Evolutionary conservation across 2,329 filamentous ascomycete species (phyloP), one percentile per base, ranked within the genome.

Genomic region (Bimuria novae-zelandiae): DNA sequence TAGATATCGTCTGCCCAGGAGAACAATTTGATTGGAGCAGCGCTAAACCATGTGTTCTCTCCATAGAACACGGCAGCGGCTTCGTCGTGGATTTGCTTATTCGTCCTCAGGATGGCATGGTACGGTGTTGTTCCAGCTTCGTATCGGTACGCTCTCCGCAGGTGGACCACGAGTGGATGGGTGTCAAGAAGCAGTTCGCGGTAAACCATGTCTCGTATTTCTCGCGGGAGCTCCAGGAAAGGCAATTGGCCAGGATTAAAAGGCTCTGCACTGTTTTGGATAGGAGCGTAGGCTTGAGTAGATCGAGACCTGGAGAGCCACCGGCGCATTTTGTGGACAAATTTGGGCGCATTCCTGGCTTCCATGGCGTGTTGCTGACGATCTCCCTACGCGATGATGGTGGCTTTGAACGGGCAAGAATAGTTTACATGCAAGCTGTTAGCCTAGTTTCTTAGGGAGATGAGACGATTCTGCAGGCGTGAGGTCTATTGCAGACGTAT

Each of bases 31-130:
- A 8, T 21, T 10, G 41, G 27, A 32, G 43, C 43, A 16, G 43
- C 29, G 22, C 43, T 46, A 21, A 46, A 46, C 43, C 43, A 54
- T 22, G 51, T 54, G 12, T 54, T 54, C 22, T 49, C 45, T 14
- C 51, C 40, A 23, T 54, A 54, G 3, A 54, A 19, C 14, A 49
- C 21, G 10, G 45, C 45, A 21, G 45, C 51, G n/a, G 51, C 51
- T 45, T 54, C 51, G 25, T 43, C 40, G 40, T 54, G 51, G 17
- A 54, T 40, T n/a, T 54, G 44, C 29, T 43, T 48, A 30, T 49
- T 54, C 19, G 37, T 44, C n/a, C 30, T 23, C 7, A 54, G 40
- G 32, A 54, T 49, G n/a, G 44, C 51, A 16, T 45, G 45, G 30
- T 49, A 44, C 3, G 44, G 44, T 35, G n/a, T 42, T 30, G 17